phyloP scores from a whole-genome alignment of 192 early-diverging fungal species.

The Phlyctochytrium arcticum region DNA sequence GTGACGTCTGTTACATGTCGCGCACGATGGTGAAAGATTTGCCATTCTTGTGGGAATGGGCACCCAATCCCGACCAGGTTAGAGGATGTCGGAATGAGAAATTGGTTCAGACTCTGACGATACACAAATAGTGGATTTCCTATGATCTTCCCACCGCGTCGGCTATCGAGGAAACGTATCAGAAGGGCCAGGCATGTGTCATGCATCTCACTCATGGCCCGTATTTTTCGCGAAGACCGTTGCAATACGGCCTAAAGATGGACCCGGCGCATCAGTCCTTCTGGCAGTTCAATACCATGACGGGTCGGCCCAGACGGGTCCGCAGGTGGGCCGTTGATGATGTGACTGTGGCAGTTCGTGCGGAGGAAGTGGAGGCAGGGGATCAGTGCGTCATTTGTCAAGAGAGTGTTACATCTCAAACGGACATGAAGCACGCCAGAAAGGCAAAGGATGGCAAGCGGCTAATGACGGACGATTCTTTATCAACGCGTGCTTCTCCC shows the following conservation, averaged over 20 bases:
- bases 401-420: no score
- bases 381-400: slow-evolving; percentile 5
- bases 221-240: neutral
- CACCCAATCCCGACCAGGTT: neutral
- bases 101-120: neutral
- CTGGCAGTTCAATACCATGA: neutral
- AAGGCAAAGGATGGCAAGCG: no score
- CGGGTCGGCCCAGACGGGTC: neutral
- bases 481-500: no score
- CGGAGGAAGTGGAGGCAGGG: neutral
- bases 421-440: no score
- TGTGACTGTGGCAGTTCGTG: neutral
- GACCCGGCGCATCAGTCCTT: neutral
- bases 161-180: neutral
- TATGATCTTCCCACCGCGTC: neutral
- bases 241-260: neutral
- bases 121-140: neutral
- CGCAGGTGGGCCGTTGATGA: neutral
- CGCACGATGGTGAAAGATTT: neutral
- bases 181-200: neutral
- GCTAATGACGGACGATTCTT: no score
- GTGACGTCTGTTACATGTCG: neutral
- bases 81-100: no score
- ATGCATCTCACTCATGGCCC: neutral
- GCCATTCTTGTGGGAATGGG: neutral